Evolutionary conservation across 306 rosid genomes (phyloP), one percentile per base, ranked within the genome.

Genomic region (Castanea mollissima): DNA sequence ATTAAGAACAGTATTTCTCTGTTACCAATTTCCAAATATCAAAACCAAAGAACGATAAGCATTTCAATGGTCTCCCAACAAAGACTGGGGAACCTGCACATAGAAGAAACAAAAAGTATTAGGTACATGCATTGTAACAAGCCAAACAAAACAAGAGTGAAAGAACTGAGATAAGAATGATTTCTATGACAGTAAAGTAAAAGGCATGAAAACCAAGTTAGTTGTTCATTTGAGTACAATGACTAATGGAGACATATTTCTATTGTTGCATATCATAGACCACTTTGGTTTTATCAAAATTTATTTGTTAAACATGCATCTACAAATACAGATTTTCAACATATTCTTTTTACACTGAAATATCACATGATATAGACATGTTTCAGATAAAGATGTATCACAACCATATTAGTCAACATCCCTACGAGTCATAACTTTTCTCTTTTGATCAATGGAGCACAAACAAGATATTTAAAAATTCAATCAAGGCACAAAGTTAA

Each of bases 1-100:
- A 52, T 52, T 74, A 76, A 65, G 65, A 72, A 81, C 84, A 83
- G 86, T 71, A 80, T 74, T 72, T 27, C 80, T 75, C 85, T 60
- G 82, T 79, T 78, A 60, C 74, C 62, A 77, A 71, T 21, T 11
- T 10, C 65, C 73, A 62, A 63, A 73, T 73, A 73, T 76, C 8
- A 63, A 85, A 78, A 84, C 74, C 69, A 78, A 82, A 71, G 67
- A 78, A 72, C 69, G 75, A 55, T 32, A 60, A 60, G 76, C 76
- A 65, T 81, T 63, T 75, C 51, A 55, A 59, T 56, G 77, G 78
- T 65, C 84, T 74, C 80, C 81, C 78, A 69, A 31, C 55, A 74
- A 81, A 76, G 71, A 58, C 62, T 73, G 64, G 76, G 64, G 78
- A 70, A 25, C 86, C 86, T 86, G 89, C 62, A 4, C 21, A 56